phyloP scores from a whole-genome alignment of 2,329 filamentous ascomycete species.

The Fusarium acutatum region DNA sequence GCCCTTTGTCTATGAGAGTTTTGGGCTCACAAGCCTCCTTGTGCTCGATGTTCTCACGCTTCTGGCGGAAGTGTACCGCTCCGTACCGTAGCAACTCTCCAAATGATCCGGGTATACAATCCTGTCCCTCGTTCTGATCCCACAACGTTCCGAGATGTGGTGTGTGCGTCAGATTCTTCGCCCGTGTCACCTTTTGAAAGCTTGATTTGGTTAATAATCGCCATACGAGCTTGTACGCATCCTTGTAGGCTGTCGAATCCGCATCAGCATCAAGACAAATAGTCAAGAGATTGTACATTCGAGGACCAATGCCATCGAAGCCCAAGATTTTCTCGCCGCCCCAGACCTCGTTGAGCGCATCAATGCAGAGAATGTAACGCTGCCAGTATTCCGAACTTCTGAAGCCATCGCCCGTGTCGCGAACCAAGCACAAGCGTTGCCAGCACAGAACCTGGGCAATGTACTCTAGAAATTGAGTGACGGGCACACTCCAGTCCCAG shows the following conservation, averaged over 20 bases:
- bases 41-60: not conserved
- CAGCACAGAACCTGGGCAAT: not conserved
- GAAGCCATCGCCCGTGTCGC: not conserved
- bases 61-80: not conserved
- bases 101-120: not conserved
- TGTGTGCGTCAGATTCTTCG: not conserved
- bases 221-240: not conserved
- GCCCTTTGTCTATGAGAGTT: not conserved
- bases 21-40: not conserved
- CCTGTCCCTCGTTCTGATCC: not conserved
- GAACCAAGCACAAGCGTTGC: not conserved
- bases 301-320: not conserved
- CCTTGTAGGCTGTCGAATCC: not conserved
- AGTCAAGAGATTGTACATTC: not conserved
- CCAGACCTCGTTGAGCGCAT: not conserved
- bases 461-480: not conserved
- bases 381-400: not conserved
- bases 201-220: not conserved
- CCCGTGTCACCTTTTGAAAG: not conserved
- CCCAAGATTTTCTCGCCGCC: not conserved
- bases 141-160: not conserved
- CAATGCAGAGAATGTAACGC: not conserved
- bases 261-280: rapidly evolving
- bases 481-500: not conserved
- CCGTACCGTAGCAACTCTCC: not conserved